Percentiles rank a stretch among this genome's conserved stretches.
phyloP scores from a whole-genome alignment of 768 basidiomycete species.

The Psilocybe tampanensis region DNA sequence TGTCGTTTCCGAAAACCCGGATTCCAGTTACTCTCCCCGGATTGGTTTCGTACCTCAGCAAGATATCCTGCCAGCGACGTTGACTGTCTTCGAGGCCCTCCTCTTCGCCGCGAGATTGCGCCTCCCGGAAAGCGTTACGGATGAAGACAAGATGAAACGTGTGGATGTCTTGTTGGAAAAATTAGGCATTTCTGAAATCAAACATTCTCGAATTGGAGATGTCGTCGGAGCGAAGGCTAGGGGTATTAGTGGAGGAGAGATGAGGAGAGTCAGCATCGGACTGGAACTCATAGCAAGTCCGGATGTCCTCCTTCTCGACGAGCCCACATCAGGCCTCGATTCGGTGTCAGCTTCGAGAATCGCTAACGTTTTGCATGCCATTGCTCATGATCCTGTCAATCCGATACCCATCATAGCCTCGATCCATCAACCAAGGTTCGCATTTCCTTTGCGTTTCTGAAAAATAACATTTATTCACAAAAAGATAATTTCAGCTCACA shows the following conservation, averaged over 20 bases:
- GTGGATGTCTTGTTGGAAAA: slow-evolving; percentile 75
- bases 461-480: neutral
- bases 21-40: slow-evolving; percentile 40
- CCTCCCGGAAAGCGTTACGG: slow-evolving; percentile 71
- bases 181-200: slow-evolving; percentile 73
- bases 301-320: slow-evolving; percentile 85
- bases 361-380: slow-evolving; percentile 72
- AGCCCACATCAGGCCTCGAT: slow-evolving; percentile 83
- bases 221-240: slow-evolving; percentile 67
- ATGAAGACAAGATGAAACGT: slow-evolving; percentile 61
- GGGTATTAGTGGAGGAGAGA: slow-evolving; percentile 92
- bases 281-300: slow-evolving; percentile 86
- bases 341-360: slow-evolving; percentile 86
- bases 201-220: slow-evolving; percentile 70
- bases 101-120: slow-evolving; percentile 86
- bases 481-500: slow-evolving; percentile 55
- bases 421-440: slow-evolving; percentile 84
- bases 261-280: slow-evolving; percentile 88
- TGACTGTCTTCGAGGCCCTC: slow-evolving; percentile 83
- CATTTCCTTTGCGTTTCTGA: neutral
- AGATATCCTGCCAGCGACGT: slow-evolving; percentile 76
- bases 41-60: slow-evolving; percentile 89
- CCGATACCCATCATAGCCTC: slow-evolving; percentile 85
- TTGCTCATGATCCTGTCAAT: slow-evolving; percentile 68
- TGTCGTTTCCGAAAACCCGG: slow-evolving; percentile 43